These are phyloP conservation scores for Sporothrix variecibatus DNA, from an alignment of 2,329 filamentous ascomycete species.

Conservation along the genomic window DNA sequence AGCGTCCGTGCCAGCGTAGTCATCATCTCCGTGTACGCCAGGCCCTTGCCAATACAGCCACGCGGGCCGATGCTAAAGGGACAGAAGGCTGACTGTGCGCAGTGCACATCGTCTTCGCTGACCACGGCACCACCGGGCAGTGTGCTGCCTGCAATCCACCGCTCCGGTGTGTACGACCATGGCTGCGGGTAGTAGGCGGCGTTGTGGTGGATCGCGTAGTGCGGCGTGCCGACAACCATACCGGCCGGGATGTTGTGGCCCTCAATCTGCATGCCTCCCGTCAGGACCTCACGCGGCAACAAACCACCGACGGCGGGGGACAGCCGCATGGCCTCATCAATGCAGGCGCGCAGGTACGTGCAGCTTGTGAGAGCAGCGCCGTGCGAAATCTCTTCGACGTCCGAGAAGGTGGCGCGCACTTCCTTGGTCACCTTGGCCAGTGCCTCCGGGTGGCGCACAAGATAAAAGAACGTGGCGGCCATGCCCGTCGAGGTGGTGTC, in stretches of 20 bases:
- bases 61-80: conserved; percentile 71
- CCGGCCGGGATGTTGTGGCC: conserved; percentile 58
- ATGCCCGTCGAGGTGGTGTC: conserved; percentile 72
- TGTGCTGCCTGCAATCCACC: conserved; percentile 58
- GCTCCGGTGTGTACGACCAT: conserved; percentile 62
- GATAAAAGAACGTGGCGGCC: conserved; percentile 64
- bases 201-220: conserved; percentile 71
- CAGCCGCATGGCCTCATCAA: conserved; percentile 66
- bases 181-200: conserved; percentile 61
- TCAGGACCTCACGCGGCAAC: conserved; percentile 59
- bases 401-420: conserved; percentile 53
- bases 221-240: conserved; percentile 63
- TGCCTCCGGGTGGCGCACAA: conserved; percentile 53
- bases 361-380: conserved; percentile 53
- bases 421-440: conserved; percentile 53
- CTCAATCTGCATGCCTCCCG: conserved; percentile 57
- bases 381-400: conserved; percentile 57
- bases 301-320: conserved; percentile 63
- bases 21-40: conserved; percentile 68
- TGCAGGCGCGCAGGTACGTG: conserved; percentile 63
- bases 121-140: conserved; percentile 36
- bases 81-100: conserved; percentile 69
- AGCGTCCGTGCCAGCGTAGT: conserved; percentile 63
- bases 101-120: conserved; percentile 53
- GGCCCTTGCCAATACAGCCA: conserved; percentile 70